A percentile compares a stretch with the other conserved stretches of the same genome.
Conservation (phyloP, 192 early-diverging fungal species). For the Funneliformis mosseae region DNA sequence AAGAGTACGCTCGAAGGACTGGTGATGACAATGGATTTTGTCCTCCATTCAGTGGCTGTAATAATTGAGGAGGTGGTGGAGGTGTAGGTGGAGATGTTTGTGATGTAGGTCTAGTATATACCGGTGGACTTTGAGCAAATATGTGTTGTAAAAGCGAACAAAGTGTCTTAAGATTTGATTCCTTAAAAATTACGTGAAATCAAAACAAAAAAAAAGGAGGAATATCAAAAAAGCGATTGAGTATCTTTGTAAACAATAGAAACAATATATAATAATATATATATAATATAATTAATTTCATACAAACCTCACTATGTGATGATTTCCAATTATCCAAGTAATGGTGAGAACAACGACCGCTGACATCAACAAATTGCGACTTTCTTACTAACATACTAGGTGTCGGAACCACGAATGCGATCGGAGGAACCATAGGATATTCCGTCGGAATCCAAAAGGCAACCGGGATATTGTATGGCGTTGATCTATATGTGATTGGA, state of each 20-base stretch:
- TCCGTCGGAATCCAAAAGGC: constrained; percentile 83
- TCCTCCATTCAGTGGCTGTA: background rate
- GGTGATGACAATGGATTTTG: constrained; percentile 35
- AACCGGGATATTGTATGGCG: constrained; percentile 90
- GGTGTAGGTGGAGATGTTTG: constrained; percentile 37
- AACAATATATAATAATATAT: constrained; percentile 37
- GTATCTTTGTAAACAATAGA: constrained; percentile 38
- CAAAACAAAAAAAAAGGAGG: background rate
- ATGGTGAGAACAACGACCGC: constrained; percentile 81
- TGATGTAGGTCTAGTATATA: constrained; percentile 59
- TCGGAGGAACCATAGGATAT: constrained; percentile 81
- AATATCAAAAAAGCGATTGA: too few species aligned
- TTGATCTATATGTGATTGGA: constrained; percentile 79
- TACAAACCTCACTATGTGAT: constrained; percentile 50
- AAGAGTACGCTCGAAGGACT: constrained; percentile 38
- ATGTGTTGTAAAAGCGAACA: constrained; percentile 69
- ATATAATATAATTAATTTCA: constrained; percentile 24
- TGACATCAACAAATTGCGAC: constrained; percentile 81
- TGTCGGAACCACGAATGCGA: constrained; percentile 88
- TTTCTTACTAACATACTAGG: constrained; percentile 81
- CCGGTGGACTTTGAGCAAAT: constrained; percentile 79
- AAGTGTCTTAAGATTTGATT: constrained; percentile 55
- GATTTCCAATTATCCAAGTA: constrained; percentile 78
- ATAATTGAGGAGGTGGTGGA: constrained; percentile 41
- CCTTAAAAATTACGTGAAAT: constrained; percentile 8